Conservation (phyloP, 148 eudicot species). For the Rhododendron williamsianum region DNA sequence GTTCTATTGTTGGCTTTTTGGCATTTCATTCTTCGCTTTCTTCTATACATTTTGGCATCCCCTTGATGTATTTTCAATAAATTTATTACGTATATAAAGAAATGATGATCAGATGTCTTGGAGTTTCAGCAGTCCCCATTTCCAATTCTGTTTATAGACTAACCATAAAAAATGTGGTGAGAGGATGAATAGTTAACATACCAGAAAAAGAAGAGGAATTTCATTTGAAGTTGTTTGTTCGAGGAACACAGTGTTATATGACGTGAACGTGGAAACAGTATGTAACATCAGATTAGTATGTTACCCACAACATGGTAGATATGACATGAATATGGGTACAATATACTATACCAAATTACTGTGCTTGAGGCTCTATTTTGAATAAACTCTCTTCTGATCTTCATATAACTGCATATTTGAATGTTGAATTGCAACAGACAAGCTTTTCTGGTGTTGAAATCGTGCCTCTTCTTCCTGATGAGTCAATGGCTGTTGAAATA, state of each 20-base stretch:
- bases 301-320: neutral
- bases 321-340: neutral
- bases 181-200: neutral
- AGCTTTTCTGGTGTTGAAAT: conserved; percentile 96
- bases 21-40: neutral
- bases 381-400: neutral
- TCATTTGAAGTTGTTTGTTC: neutral
- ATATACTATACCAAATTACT: neutral
- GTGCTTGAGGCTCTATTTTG: neutral
- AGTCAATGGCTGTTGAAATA: conserved; percentile 71
- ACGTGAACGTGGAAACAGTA: neutral
- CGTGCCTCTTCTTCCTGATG: conserved; percentile 97
- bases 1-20: neutral
- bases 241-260: neutral
- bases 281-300: neutral
- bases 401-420: neutral
- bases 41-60: neutral
- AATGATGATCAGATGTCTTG: neutral
- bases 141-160: neutral
- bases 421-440: conserved; percentile 43
- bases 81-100: neutral
- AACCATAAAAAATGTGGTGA: neutral
- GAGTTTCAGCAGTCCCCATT: neutral
- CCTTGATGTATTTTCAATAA: neutral
- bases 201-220: neutral